Evolutionary conservation across 257 asterid genomes (phyloP).

Genomic region (Galeopsis tetrahit): DNA sequence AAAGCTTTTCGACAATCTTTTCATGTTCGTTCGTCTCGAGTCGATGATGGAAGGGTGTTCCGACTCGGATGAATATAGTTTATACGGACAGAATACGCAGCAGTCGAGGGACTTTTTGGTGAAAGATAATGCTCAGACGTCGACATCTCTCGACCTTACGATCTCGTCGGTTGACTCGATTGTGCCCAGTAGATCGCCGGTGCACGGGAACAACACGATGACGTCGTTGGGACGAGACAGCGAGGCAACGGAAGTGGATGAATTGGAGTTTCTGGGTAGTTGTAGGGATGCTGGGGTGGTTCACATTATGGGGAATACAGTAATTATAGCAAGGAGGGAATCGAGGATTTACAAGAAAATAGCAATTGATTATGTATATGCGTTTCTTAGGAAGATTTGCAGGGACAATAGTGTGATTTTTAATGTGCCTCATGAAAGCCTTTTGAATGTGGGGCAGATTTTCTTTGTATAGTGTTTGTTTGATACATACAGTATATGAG

Average conservation of each 20-base stretch:
- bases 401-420: constrained; percentile 96
- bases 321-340: constrained; percentile 80
- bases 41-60: constrained; percentile 97
- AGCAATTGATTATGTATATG: constrained; percentile 85
- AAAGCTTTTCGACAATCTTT: constrained; percentile 74
- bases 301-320: constrained; percentile 89
- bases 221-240: constrained; percentile 62
- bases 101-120: constrained; percentile 50
- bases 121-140: constrained; percentile 43
- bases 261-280: constrained; percentile 70
- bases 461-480: constrained; percentile 60
- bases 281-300: constrained; percentile 95
- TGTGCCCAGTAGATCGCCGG: constrained; percentile 58
- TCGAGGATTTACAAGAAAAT: constrained; percentile 74
- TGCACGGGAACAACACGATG: constrained; percentile 42
- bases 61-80: constrained; percentile 84
- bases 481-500: neutral
- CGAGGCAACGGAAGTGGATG: constrained; percentile 68
- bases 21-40: constrained; percentile 86
- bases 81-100: constrained; percentile 73
- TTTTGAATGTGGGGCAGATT: constrained; percentile 91
- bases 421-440: constrained; percentile 94
- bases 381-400: constrained; percentile 95
- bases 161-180: constrained; percentile 74
- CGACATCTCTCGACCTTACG: constrained; percentile 48